Evolutionary conservation across 768 basidiomycete species (phyloP), one percentile per base, ranked within the genome.

Genomic region (Zangia roseola): DNA sequence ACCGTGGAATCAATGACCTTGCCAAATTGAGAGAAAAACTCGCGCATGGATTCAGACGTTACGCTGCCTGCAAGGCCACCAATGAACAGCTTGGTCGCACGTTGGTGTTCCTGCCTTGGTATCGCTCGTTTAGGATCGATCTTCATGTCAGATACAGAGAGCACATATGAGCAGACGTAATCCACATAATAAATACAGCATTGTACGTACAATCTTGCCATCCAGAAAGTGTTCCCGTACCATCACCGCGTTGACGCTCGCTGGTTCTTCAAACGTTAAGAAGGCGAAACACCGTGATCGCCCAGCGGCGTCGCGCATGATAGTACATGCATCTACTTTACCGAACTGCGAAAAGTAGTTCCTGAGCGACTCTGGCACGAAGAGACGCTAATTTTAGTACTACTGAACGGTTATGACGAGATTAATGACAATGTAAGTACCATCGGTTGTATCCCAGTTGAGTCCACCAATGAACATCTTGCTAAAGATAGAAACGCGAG

Each of bases 401-500:
- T 76, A 76, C 72, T 63, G 71, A 56, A 61, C 56, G 59, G 55
- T 48, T 53, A 58, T 50, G 60, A 45, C 65, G 53, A 69, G 60
- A 69, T 58, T 66, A 69, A 62, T 70, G 71, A 69, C 57, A 60
- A 66, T 63, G 47, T 55, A 73, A 65, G 71, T 82, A 99, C 97
- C 95, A 80, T 98, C 97, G 68, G 92, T 95, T 62, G 97, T 98
- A 72, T 98, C 95, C 97, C 97, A 99, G 75, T 98, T 97, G 57
- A 99, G 79, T 57, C 97, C 97, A 55, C 97, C 97, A 67, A 99
- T 94, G 72, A 99, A 99, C 97, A 99, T 99, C 80, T 99, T 99
- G 72, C 97, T 97, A 78, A 70, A 74, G 68, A 73, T 60, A 58
- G 54, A 39, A 57, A 57, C 43, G 46, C 40, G 50, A 50, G 52